Base-by-base conservation (phyloP, 371 early-diverging fungal species). In the Mortierella sp. region DNA sequence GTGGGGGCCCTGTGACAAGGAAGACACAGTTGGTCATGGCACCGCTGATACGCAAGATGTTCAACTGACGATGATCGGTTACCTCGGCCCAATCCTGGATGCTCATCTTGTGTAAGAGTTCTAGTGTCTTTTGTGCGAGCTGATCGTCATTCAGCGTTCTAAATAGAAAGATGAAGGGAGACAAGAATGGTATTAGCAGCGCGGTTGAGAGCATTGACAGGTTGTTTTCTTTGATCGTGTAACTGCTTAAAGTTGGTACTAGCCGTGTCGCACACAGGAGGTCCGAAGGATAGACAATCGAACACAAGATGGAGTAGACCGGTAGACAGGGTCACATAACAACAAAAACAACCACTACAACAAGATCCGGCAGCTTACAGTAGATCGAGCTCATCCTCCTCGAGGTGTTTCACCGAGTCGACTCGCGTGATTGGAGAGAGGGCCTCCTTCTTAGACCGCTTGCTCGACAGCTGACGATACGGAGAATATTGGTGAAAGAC, bases 11-110 rank as follows among this genome's bases (percentile, higher is more conserved):
- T 9, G 84, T 84, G 13, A 94, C 92, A 69, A 88, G 84, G 57
- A 83, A 96, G 16, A 96, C 88, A 54, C 91, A 88, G 80, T 96
- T 96, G 65, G 96, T 95, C 85, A 95, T 78, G 2, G 96, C 96
- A 10, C 95, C 95, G 68, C 90, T 90, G 56, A 96, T 82, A 17
- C 92, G 85, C 1, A 79, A 67, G 6, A 93, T 60, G 0, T 61
- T 19, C 12, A 91, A 31, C 0, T 79, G 60, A 28, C 31, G 53
- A 28, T 80, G 45, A 48, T 71, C 73, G 10, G 65, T 62, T 37
- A 76, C 57, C 28, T 64, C 54, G n/a, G 53, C 43, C 82, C 83
- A 79, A 28, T 77, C 82, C 28, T 85, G 81, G 16, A 83, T 47
- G 10, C 64, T 44, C 61, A 76, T 47, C 46, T 61, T 27, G 31